Conservation (phyloP, 2,329 filamentous ascomycete species). For the Cladophialophora chaetospira region DNA sequence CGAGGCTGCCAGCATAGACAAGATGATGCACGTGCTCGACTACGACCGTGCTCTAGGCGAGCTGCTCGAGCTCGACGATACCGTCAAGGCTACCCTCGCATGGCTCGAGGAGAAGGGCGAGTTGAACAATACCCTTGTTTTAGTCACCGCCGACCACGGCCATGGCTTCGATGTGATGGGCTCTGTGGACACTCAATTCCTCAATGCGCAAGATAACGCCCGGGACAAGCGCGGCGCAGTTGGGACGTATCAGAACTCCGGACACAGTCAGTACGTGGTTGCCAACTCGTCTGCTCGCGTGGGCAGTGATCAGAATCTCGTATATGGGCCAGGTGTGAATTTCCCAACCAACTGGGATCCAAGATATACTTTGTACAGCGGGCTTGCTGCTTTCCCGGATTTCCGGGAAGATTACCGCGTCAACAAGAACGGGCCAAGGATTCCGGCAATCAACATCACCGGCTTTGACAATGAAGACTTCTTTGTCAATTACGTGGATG, state of each 20-base stretch:
- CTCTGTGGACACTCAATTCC: constrained; percentile 76
- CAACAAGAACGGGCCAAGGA: constrained; percentile 65
- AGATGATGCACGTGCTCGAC: constrained; percentile 84
- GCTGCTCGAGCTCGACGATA: constrained; percentile 82
- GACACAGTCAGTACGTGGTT: constrained; percentile 72
- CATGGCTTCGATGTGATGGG: constrained; percentile 89
- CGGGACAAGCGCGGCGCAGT: constrained; percentile 75
- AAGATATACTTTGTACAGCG: constrained; percentile 75
- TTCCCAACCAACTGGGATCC: constrained; percentile 87
- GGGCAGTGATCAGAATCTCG: constrained; percentile 59
- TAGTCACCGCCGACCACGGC: constrained; percentile 85
- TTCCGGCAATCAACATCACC: constrained; percentile 59
- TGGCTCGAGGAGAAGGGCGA: constrained; percentile 67
- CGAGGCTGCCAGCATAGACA: constrained; percentile 82
- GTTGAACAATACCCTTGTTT: constrained; percentile 73
- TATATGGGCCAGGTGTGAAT: constrained; percentile 70
- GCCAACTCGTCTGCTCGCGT: constrained; percentile 42
- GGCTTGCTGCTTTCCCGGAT: constrained; percentile 72
- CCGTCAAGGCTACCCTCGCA: constrained; percentile 71
- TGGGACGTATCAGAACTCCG: constrained; percentile 72
- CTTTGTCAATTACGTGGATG: constrained; percentile 70
- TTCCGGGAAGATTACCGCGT: constrained; percentile 75
- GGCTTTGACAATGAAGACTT: constrained; percentile 56
- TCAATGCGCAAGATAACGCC: constrained; percentile 59
- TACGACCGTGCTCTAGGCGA: constrained; percentile 85